A percentile compares a stretch with the other conserved stretches of the same genome.
phyloP scores from a whole-genome alignment of 2,329 filamentous ascomycete genomes.

The Ceratocystis papillata region DNA sequence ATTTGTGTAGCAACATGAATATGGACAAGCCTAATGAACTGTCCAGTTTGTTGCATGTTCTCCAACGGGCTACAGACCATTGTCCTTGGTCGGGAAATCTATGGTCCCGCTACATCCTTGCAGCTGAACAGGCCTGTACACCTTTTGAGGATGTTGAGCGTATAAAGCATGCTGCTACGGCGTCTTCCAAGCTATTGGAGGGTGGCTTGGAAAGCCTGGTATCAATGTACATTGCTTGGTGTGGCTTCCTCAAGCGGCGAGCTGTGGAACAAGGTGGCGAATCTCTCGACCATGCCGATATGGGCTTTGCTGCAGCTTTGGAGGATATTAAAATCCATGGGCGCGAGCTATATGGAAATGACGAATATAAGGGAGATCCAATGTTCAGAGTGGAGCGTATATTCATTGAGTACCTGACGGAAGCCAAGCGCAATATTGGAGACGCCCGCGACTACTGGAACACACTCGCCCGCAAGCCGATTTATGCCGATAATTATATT shows the following conservation, averaged over 20 bases:
- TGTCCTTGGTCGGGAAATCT: slow-evolving; percentile 86
- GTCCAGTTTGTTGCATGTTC: slow-evolving; percentile 50
- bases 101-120: slow-evolving; percentile 82
- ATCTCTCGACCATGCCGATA: slow-evolving; percentile 78
- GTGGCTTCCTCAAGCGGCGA: slow-evolving; percentile 77
- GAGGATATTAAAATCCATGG: slow-evolving; percentile 76
- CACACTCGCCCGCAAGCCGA: slow-evolving; percentile 51
- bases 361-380: slow-evolving; percentile 72
- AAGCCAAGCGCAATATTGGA: slow-evolving; percentile 66
- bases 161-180: slow-evolving; percentile 87
- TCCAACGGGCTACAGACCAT: slow-evolving; percentile 75
- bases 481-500: slow-evolving; percentile 67
- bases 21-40: slow-evolving; percentile 25
- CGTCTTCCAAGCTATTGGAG: slow-evolving; percentile 70
- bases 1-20: slow-evolving; percentile 43
- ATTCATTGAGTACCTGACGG: slow-evolving; percentile 80
- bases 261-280: slow-evolving; percentile 67
- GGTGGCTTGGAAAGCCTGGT: slow-evolving; percentile 80
- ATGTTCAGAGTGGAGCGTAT: slow-evolving; percentile 82
- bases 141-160: slow-evolving; percentile 72
- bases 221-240: slow-evolving; percentile 90
- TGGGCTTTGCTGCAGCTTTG: slow-evolving; percentile 73
- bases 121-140: slow-evolving; percentile 65
- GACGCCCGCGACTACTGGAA: slow-evolving; percentile 71
- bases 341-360: slow-evolving; percentile 59